phyloP scores from a whole-genome alignment of 2,329 filamentous ascomycete species.

The Colletotrichum sp. region DNA sequence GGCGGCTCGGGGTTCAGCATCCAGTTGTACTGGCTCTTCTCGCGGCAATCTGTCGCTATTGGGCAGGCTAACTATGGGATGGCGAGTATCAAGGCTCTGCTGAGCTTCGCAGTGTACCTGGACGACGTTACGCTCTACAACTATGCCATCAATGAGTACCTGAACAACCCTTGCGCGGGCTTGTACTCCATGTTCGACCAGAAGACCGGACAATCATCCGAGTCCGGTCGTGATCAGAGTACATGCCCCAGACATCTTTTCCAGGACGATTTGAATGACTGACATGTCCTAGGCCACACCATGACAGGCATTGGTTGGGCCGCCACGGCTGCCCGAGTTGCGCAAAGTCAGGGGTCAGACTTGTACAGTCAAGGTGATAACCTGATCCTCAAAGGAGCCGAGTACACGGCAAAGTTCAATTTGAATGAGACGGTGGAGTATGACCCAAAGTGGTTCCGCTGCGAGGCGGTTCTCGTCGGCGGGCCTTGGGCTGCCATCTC shows the following conservation, averaged over 20 bases:
- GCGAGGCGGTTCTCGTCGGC: slow-evolving; percentile 42
- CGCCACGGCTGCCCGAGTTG: slow-evolving; percentile 34
- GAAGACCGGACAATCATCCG: slow-evolving; percentile 37
- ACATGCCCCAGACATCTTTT: background rate
- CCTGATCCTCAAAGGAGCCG: slow-evolving; percentile 37
- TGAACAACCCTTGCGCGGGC: slow-evolving; percentile 41
- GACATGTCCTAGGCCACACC: slow-evolving; percentile 25
- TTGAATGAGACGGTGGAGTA: slow-evolving; percentile 37
- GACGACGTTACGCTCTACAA: slow-evolving; percentile 45
- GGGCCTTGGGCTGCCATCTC: slow-evolving; percentile 39
- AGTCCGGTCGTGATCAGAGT: slow-evolving; percentile 41
- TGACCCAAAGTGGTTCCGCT: slow-evolving; percentile 38
- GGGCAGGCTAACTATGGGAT: slow-evolving; percentile 49
- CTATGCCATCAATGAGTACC: slow-evolving; percentile 40
- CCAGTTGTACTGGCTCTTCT: slow-evolving; percentile 46
- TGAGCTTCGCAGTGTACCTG: slow-evolving; percentile 44
- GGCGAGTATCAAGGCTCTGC: slow-evolving; percentile 40
- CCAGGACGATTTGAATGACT: background rate
- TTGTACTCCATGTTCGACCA: slow-evolving; percentile 32
- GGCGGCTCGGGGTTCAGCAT: slow-evolving; percentile 41
- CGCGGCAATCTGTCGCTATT: slow-evolving; percentile 38
- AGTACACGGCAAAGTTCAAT: slow-evolving; percentile 44
- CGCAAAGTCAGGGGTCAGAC: slow-evolving; percentile 39
- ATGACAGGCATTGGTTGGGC: slow-evolving; percentile 36
- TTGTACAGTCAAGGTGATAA: slow-evolving; percentile 34